Conservation (phyloP, 805 yeast genomes). For the Pachysolen tannophilus region DNA sequence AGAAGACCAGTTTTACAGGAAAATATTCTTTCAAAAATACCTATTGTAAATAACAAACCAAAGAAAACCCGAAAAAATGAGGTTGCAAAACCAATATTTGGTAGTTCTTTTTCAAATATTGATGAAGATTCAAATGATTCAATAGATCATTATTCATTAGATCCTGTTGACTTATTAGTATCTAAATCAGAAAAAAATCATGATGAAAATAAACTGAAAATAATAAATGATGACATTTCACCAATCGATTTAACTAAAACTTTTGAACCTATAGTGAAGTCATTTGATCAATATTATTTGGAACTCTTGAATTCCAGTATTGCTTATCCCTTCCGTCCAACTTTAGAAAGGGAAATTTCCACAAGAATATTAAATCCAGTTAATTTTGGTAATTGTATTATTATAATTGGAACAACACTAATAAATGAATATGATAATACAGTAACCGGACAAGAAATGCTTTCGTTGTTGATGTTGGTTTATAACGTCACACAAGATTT, state of each 20-base stretch:
- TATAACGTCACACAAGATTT: too few species aligned
- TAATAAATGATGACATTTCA: slow-evolving; percentile 3
- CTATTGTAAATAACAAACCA: neutral
- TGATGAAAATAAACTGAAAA: neutral
- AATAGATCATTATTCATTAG: slow-evolving; percentile 4
- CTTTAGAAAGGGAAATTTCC: slow-evolving; percentile 47
- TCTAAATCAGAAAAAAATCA: neutral
- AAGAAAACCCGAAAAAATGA: neutral
- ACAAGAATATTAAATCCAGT: slow-evolving; percentile 53
- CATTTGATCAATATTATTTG: slow-evolving; percentile 4
- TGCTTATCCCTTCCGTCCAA: slow-evolving; percentile 30
- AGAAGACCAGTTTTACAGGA: slow-evolving; percentile 10
- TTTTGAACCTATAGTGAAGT: slow-evolving; percentile 2
- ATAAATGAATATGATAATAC: too few species aligned
- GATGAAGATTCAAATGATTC: neutral
- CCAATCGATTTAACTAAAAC: slow-evolving; percentile 5
- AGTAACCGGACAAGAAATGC: too few species aligned
- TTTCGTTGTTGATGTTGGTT: too few species aligned
- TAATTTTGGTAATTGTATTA: slow-evolving; percentile 53
- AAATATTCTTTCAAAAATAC: neutral
- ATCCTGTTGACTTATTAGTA: slow-evolving; percentile 1
- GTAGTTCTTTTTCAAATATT: slow-evolving; percentile 3
- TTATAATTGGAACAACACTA: slow-evolving; percentile 49
- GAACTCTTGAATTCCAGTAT: slow-evolving; percentile 22
- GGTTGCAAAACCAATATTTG: slow-evolving; percentile 15